These are phyloP conservation scores for Beauveria sp. DNA, from an alignment of 2,329 filamentous ascomycete genomes.

Conservation along the genomic window DNA sequence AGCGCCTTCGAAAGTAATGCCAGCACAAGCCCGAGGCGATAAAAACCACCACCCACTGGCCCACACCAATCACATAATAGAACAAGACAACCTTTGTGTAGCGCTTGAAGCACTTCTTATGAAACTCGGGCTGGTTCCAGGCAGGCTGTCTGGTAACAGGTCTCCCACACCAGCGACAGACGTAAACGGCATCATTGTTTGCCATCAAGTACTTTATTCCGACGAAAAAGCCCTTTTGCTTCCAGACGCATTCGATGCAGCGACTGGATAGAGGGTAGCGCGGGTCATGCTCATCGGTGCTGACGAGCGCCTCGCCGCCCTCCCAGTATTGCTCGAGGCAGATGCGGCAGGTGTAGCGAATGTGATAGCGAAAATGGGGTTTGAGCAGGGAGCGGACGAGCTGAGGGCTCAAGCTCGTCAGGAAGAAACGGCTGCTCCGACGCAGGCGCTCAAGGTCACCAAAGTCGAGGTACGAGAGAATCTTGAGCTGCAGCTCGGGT, in stretches of 20 bases:
- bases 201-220: slow-evolving; percentile 31
- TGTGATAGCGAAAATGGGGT: slow-evolving; percentile 22
- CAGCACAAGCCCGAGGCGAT: slow-evolving; percentile 31
- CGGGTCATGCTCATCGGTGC: slow-evolving; percentile 21
- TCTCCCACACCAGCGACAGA: slow-evolving; percentile 38
- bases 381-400: slow-evolving; percentile 28
- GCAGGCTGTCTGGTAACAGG: slow-evolving; percentile 26
- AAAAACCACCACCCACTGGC: slow-evolving; percentile 30
- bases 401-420: slow-evolving; percentile 25
- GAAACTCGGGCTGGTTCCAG: slow-evolving; percentile 32
- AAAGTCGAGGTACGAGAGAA: slow-evolving; percentile 33
- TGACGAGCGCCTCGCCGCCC: slow-evolving; percentile 24
- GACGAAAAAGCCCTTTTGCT: slow-evolving; percentile 26
- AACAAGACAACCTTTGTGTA: slow-evolving; percentile 30
- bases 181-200: slow-evolving; percentile 26
- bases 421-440: slow-evolving; percentile 31
- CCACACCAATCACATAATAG: slow-evolving; percentile 31
- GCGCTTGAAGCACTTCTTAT: slow-evolving; percentile 29
- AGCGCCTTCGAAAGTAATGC: slow-evolving; percentile 30
- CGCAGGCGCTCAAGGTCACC: slow-evolving; percentile 36
- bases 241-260: slow-evolving; percentile 33
- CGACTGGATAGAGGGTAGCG: slow-evolving; percentile 31
- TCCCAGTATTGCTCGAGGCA: slow-evolving; percentile 29
- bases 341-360: slow-evolving; percentile 32
- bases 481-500: slow-evolving; percentile 33